Conservation (phyloP, 2,329 filamentous ascomycete genomes). For the Neopestalotiopsis rosae region DNA sequence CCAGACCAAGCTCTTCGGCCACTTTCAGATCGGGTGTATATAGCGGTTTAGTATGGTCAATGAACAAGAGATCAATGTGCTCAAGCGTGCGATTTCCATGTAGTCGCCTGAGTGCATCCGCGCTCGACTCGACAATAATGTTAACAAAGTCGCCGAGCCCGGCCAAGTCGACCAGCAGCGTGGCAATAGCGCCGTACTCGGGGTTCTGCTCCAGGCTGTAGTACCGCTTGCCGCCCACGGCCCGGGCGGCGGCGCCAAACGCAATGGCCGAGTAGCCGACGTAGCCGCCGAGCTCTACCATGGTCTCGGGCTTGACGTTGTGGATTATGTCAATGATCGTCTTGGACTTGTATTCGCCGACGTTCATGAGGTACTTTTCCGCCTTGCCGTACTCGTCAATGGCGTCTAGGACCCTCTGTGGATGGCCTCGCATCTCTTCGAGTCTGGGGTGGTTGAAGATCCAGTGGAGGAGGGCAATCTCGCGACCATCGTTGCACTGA, state of each 20-base stretch:
- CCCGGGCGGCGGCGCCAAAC: conserved; percentile 70
- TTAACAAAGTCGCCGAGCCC: conserved; percentile 73
- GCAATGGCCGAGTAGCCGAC: conserved; percentile 82
- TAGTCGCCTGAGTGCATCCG: conserved; percentile 67
- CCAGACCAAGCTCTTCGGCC: conserved; percentile 71
- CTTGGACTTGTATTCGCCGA: conserved; percentile 75
- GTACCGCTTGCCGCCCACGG: conserved; percentile 68
- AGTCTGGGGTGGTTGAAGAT: conserved; percentile 67
- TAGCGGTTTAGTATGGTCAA: conserved; percentile 81
- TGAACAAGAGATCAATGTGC: conserved; percentile 74
- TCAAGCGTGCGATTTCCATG: conserved; percentile 56
- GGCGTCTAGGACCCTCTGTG: conserved; percentile 66
- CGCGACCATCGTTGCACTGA: conserved; percentile 72
- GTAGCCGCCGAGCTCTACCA: conserved; percentile 83
- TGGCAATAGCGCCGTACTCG: conserved; percentile 74
- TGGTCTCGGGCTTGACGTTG: conserved; percentile 67
- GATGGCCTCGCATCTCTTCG: conserved; percentile 67
- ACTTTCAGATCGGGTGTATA: conserved; percentile 79
- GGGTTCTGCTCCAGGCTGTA: conserved; percentile 76
- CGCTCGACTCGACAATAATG: conserved; percentile 72
- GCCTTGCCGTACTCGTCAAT: conserved; percentile 74
- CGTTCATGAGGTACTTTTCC: conserved; percentile 79
- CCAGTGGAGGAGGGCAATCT: conserved; percentile 74
- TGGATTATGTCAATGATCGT: conserved; percentile 73
- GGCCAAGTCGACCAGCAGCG: conserved; percentile 73